Conservation (phyloP, 345 rosid genomes). For the Excoecaria cochinchinensis region DNA sequence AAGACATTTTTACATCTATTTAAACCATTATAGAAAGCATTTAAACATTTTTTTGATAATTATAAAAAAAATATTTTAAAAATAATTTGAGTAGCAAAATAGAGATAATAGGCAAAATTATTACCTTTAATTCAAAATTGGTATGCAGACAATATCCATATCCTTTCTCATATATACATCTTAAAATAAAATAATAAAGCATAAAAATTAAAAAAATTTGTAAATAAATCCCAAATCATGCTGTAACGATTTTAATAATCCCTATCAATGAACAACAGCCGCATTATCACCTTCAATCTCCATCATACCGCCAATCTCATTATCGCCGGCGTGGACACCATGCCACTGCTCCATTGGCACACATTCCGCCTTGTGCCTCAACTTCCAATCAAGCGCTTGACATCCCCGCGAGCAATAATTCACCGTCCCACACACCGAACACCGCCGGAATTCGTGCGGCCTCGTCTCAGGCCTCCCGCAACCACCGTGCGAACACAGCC, state of each 20-base stretch:
- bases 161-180: no score
- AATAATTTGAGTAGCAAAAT: no score
- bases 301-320: constrained; percentile 26
- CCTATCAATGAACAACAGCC: constrained; percentile 1
- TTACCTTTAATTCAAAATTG: no score
- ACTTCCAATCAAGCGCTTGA: constrained; percentile 91
- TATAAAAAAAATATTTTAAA: no score
- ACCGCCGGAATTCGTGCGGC: constrained; percentile 72
- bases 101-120: no score
- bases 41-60: no score
- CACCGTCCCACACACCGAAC: constrained; percentile 80
- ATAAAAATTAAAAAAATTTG: background rate
- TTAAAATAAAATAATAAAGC: background rate
- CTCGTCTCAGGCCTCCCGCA: constrained; percentile 86
- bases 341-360: constrained; percentile 49
- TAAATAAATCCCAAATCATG: no score
- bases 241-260: background rate
- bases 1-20: no score
- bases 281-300: constrained; percentile 29
- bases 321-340: constrained; percentile 29
- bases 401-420: constrained; percentile 92
- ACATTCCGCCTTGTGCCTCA: constrained; percentile 72
- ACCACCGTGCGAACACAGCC: constrained; percentile 51
- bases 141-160: no score
- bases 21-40: no score